Percentiles rank a stretch among this genome's conserved stretches.
These are phyloP conservation scores for Bruguiera parviflora DNA, from an alignment of 345 rosid genomes.

Conservation along the genomic window DNA sequence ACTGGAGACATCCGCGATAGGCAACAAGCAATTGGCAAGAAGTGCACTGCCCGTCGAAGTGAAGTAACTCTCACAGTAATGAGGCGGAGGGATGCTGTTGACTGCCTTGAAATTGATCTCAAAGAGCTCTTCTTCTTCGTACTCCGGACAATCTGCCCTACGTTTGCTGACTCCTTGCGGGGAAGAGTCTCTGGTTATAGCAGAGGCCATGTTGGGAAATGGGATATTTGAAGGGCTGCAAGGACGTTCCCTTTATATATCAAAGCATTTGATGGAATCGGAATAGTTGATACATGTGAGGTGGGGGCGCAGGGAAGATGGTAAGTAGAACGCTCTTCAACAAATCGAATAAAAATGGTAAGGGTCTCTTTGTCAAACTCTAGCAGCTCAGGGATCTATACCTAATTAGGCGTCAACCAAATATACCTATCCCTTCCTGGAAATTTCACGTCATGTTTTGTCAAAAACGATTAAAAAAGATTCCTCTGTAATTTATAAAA, in stretches of 20 bases:
- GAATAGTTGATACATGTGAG: background rate
- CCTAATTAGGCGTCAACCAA: too few relatives aligned
- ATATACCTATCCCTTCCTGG: too few relatives aligned
- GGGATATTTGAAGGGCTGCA: too few relatives aligned
- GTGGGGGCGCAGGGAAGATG: constrained; percentile 20
- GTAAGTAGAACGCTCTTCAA: constrained; percentile 45
- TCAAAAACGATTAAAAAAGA: too few relatives aligned
- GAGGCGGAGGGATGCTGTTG: constrained; percentile 41
- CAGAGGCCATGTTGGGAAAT: constrained; percentile 26
- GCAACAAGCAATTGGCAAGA: constrained; percentile 48
- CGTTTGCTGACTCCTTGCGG: background rate
- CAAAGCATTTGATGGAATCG: background rate
- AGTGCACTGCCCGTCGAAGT: constrained; percentile 33
- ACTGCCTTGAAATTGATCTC: constrained; percentile 44
- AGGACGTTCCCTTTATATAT: too few relatives aligned
- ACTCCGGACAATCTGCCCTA: background rate
- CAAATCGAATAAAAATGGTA: constrained; percentile 17
- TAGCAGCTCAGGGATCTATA: background rate
- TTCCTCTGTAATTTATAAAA: too few relatives aligned
- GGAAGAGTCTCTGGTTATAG: constrained; percentile 3
- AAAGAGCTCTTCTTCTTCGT: constrained; percentile 45
- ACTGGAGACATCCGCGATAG: constrained; percentile 37
- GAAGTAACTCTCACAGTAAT: constrained; percentile 31
- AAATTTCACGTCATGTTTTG: too few relatives aligned
- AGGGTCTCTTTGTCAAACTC: background rate